phyloP scores from a whole-genome alignment of 78 protist genomes.

The Trichosphaerium sp. region DNA sequence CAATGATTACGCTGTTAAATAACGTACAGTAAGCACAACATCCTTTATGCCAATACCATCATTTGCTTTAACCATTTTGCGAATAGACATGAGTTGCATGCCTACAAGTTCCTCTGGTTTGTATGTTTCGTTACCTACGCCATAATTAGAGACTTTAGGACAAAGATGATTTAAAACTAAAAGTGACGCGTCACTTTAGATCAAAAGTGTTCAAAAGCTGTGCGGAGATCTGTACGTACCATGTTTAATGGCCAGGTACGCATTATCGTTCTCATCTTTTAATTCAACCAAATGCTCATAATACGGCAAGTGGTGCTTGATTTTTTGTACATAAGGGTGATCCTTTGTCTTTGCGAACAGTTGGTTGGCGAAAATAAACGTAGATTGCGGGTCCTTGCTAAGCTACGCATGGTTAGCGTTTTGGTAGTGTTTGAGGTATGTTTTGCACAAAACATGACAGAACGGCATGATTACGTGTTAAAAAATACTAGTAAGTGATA shows the following conservation, averaged over 20 bases:
- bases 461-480: not conserved
- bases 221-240: not conserved
- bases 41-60: constrained; percentile 3
- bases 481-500: too few relatives aligned
- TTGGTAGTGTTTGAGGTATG: too few relatives aligned
- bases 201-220: not conserved
- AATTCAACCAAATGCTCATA: too few relatives aligned
- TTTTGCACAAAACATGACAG: not conserved
- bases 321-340: too few relatives aligned
- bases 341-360: too few relatives aligned
- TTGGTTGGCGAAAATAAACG: too few relatives aligned
- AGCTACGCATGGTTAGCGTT: too few relatives aligned
- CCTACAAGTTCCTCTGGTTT: constrained; percentile 45
- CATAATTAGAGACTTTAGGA: too few relatives aligned
- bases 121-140: not conserved
- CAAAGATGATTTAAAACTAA: not conserved
- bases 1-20: not conserved
- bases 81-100: constrained; percentile 9
- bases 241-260: not conserved
- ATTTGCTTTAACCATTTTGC: constrained; percentile 5
- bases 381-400: too few relatives aligned
- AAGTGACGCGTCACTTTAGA: not conserved
- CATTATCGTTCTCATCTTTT: not conserved
- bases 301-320: too few relatives aligned
- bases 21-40: constrained; percentile 38